phyloP scores from a whole-genome alignment of 305 asterid species.

The Stenogyne calaminthoides region DNA sequence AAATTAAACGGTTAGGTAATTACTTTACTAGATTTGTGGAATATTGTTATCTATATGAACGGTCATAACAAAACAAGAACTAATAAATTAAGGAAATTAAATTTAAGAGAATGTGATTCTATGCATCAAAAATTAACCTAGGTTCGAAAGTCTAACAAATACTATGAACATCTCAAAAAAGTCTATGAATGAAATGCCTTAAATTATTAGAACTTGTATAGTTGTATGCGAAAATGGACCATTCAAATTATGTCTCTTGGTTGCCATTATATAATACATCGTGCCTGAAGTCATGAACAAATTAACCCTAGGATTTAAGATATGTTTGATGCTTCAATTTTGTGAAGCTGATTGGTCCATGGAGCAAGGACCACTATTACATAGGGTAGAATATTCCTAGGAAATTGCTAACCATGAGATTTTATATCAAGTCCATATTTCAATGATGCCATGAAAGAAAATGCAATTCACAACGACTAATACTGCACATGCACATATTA shows the following conservation, averaged over 20 bases:
- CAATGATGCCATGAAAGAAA: neutral
- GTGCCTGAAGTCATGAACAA: neutral
- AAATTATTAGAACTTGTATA: too few species aligned
- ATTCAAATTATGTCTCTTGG: neutral
- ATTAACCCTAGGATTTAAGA: neutral
- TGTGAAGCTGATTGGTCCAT: neutral
- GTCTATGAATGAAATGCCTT: neutral
- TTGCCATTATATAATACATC: neutral
- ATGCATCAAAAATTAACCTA: neutral
- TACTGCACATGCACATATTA: too few species aligned
- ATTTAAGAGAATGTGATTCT: neutral
- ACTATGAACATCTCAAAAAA: neutral
- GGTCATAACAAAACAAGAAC: too few species aligned
- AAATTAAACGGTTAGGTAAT: too few species aligned
- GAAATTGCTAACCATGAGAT: too few species aligned
- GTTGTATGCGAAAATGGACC: neutral
- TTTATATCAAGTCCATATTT: neutral
- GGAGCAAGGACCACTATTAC: neutral
- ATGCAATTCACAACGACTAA: too few species aligned
- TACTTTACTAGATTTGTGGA: too few species aligned
- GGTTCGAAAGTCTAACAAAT: too few species aligned
- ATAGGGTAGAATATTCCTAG: too few species aligned
- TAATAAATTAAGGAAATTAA: too few species aligned
- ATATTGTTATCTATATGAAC: too few species aligned
- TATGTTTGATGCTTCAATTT: neutral